Conservation (phyloP, 164 flowering plant species). For the Aristolochia fimbriata region DNA sequence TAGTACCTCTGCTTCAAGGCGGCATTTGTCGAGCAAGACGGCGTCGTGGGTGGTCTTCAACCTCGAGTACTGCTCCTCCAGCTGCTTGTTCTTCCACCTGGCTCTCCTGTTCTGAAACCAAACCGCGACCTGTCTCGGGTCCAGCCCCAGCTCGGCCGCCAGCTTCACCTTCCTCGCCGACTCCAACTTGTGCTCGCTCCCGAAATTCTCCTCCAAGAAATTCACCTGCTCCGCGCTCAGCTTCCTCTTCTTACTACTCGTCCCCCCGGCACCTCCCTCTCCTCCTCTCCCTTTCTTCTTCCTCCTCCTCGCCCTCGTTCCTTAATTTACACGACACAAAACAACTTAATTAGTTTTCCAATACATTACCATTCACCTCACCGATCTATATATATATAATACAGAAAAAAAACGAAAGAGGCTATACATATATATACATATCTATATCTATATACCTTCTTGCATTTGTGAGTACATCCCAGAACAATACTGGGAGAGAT, state of each 20-base stretch:
- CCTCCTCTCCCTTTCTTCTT: slow-evolving; percentile 35
- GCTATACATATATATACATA: not conserved
- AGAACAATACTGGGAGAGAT: slow-evolving; percentile 35
- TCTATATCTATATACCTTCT: no score
- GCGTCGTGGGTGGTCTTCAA: slow-evolving; percentile 34
- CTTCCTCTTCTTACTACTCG: slow-evolving; percentile 57
- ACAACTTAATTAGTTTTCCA: no score
- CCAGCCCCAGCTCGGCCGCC: slow-evolving; percentile 54
- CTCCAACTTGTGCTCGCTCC: slow-evolving; percentile 52
- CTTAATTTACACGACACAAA: slow-evolving; percentile 5
- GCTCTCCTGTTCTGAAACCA: slow-evolving; percentile 81
- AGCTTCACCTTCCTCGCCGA: slow-evolving; percentile 52
- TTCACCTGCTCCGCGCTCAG: slow-evolving; percentile 44
- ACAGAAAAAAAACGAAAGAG: no score
- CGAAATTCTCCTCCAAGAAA: slow-evolving; percentile 41
- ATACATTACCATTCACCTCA: no score
- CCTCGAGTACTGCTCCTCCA: slow-evolving; percentile 47
- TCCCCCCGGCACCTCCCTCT: slow-evolving; percentile 7
- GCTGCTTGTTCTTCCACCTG: slow-evolving; percentile 60
- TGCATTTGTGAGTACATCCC: slow-evolving; percentile 19
- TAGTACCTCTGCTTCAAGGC: slow-evolving; percentile 67
- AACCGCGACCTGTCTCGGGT: slow-evolving; percentile 66
- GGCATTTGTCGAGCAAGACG: slow-evolving; percentile 40
- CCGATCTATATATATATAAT: no score
- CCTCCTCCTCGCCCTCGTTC: slow-evolving; percentile 25